Percentiles rank a stretch among this genome's conserved stretches.
Conservation (phyloP, 306 rosid species). For the Glycyrrhiza uralensis region DNA sequence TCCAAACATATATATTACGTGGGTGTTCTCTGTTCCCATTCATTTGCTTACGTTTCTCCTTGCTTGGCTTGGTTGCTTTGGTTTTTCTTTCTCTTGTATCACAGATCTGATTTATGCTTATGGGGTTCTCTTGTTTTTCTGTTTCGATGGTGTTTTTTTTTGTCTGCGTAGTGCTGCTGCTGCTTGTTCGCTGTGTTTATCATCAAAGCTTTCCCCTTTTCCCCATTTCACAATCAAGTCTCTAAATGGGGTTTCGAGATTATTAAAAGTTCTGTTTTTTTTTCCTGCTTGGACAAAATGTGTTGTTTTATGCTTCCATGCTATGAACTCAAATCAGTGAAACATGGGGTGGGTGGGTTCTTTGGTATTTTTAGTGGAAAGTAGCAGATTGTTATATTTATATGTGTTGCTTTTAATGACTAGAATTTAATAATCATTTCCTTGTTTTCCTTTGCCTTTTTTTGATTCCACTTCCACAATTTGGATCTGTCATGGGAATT, state of each 20-base stretch:
- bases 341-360: background rate
- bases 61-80: too few species aligned
- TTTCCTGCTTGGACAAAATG: background rate
- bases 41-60: too few species aligned
- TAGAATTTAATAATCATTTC: background rate
- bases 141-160: too few species aligned
- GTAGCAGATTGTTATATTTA: too few species aligned
- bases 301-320: background rate
- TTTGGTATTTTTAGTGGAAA: background rate
- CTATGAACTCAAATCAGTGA: background rate
- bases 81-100: too few species aligned
- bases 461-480: background rate
- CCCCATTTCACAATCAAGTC: background rate
- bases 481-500: conserved; percentile 24
- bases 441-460: too few species aligned
- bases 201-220: conserved; percentile 11
- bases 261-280: background rate
- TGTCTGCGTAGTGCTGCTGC: background rate
- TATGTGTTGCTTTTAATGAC: too few species aligned
- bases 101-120: too few species aligned
- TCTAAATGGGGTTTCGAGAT: background rate
- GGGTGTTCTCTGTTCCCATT: too few species aligned
- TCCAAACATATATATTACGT: too few species aligned
- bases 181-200: background rate
- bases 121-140: too few species aligned